Evolutionary conservation across 169 alveolate genomes (phyloP).

Genomic region (Perkinsus chesapeaki): DNA sequence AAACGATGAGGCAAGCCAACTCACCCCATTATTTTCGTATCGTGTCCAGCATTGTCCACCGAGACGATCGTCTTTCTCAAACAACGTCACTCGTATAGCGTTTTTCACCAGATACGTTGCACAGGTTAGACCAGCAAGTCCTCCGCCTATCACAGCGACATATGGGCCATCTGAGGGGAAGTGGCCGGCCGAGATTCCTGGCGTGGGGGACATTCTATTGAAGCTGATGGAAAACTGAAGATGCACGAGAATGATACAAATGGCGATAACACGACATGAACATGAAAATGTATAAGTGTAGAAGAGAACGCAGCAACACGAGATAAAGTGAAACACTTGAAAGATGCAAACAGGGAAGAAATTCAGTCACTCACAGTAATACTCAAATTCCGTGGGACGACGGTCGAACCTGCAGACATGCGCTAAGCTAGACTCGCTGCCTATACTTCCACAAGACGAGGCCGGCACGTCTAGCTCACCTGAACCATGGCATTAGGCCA

Average conservation of each 20-base stretch:
- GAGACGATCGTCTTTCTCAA: background rate
- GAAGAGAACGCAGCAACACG: background rate
- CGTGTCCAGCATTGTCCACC: background rate
- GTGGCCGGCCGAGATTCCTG: background rate
- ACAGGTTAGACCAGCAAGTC: background rate
- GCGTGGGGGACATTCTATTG: background rate
- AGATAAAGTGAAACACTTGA: background rate
- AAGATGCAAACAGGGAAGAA: too few species aligned
- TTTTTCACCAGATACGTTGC: background rate
- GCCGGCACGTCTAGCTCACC: background rate
- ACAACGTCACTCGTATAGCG: background rate
- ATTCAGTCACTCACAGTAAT: background rate
- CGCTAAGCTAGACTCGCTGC: too few species aligned
- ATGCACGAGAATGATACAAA: too few species aligned
- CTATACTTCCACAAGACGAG: background rate
- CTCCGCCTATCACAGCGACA: background rate
- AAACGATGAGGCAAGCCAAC: background rate
- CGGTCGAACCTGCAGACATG: background rate
- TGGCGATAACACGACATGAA: too few species aligned
- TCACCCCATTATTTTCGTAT: background rate
- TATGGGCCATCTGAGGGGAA: background rate
- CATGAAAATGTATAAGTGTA: too few species aligned
- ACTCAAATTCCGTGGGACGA: background rate
- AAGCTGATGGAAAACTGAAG: too few species aligned
- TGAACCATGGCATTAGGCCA: background rate